Base-by-base conservation (phyloP, 1,139 yeast species). In the Waltiozyma sp. region DNA sequence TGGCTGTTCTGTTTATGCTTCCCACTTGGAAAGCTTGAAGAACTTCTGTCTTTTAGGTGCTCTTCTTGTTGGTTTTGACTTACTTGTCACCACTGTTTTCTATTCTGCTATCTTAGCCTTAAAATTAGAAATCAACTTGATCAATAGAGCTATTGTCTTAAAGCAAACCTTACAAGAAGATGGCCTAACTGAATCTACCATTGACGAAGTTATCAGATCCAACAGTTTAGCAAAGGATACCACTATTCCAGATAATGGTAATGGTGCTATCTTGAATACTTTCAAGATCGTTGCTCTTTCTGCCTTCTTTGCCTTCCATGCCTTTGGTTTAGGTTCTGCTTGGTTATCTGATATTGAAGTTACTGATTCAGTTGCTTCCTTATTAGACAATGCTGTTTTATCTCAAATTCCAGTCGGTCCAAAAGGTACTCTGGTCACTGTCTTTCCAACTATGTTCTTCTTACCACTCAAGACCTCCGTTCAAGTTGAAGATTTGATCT, bases 91-190 rank as follows among this genome's bases (percentile, higher is more conserved):
- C 37, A 75, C 79, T 56, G 86, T 97, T 2, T 89, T 89, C 62
- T 91, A 73, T 62, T 72, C 95, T 14, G 91, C 96, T 2, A 77
- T 88, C 42, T 73, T 91, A 53, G 81, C 95, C 1, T 73, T 91
- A 62, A 91, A 91, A 64, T 78, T 93, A 38, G 97, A 93, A 63
- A 87, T 91, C 59, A 80, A 80, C 58, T 73, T 88, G 51, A 95
- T 94, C 47, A 87, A 91, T 63, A 79, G 89, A 53, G 84, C 91
- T 41, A 81, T 88, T 47, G 76, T 80, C 46, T 75, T 89, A 59
- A 80, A 84, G 58, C 80, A 77, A 52, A 91, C 88, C 19, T 70
- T 91, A 52, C 95, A 89, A 65, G 98, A 91, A 61, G 98, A 93
- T 56, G 98, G 98, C 19, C 76, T 91, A 37, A 74, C 87, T 39